A percentile compares a stretch with the other conserved stretches of the same genome.
These are phyloP conservation scores for Albophoma yamanashiensis DNA, from an alignment of 2,329 filamentous ascomycete genomes.

Conservation along the genomic window DNA sequence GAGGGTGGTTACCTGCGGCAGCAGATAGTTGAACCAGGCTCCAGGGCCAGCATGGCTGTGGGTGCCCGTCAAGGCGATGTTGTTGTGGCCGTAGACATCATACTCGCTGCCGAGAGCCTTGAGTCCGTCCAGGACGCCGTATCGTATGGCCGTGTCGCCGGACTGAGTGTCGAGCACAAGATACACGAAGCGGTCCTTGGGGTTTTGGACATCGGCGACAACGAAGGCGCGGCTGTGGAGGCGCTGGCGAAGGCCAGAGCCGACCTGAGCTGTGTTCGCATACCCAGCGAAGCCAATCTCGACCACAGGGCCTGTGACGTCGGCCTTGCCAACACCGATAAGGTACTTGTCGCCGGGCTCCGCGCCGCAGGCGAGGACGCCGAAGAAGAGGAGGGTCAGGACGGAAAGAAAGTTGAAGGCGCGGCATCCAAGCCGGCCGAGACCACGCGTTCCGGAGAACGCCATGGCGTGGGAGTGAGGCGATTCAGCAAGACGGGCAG, in stretches of 20 bases:
- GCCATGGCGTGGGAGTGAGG: conserved; percentile 2
- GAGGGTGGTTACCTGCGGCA: conserved; percentile 80
- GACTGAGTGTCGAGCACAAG: conserved; percentile 78
- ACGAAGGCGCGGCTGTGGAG: conserved; percentile 87
- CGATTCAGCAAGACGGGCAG: background rate
- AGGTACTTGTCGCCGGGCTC: conserved; percentile 29
- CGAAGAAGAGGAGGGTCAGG: conserved; percentile 4
- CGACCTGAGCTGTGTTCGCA: conserved; percentile 72
- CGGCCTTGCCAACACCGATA: conserved; percentile 45
- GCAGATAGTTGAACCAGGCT: conserved; percentile 87
- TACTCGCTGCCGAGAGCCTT: conserved; percentile 60
- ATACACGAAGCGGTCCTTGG: conserved; percentile 71
- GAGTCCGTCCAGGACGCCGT: conserved; percentile 75
- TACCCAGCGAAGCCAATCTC: conserved; percentile 91
- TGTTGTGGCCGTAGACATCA: conserved; percentile 63
- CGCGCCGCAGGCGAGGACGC: background rate
- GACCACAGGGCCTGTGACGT: conserved; percentile 65
- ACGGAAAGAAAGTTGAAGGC: conserved; percentile 4
- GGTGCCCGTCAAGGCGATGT: conserved; percentile 82
- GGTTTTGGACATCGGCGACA: conserved; percentile 55
- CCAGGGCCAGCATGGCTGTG: conserved; percentile 89
- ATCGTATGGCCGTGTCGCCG: conserved; percentile 78
- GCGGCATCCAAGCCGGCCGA: conserved; percentile 1
- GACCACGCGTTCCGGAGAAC: background rate
- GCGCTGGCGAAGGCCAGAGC: conserved; percentile 75